Conservation (phyloP, 208 protist species). For the Trypanosoma lewisi region DNA sequence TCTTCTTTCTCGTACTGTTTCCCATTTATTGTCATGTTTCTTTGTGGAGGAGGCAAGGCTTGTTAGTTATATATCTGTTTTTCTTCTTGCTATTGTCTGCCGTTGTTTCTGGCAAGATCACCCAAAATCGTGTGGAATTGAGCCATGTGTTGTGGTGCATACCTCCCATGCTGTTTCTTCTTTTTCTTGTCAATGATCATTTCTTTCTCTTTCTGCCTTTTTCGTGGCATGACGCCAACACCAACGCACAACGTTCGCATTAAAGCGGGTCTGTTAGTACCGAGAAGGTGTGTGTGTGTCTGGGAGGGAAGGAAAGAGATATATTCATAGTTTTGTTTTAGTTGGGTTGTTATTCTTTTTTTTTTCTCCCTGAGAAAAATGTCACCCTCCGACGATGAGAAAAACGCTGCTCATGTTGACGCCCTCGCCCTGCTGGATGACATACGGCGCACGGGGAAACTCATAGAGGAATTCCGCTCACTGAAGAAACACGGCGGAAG, state of each 20-base stretch:
- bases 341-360: conserved; percentile 15
- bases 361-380: conserved; percentile 11
- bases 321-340: conserved; percentile 3
- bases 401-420: conserved; percentile 7
- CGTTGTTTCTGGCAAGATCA: neutral
- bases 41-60: too few relatives aligned
- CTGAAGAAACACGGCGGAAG: conserved; percentile 44
- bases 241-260: too few relatives aligned
- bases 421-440: conserved; percentile 36
- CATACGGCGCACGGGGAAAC: conserved; percentile 36
- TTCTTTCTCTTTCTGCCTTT: neutral
- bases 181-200: neutral
- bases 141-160: too few relatives aligned
- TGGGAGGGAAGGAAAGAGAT: too few relatives aligned
- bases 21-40: neutral
- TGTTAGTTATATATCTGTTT: neutral
- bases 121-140: too few relatives aligned
- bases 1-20: conserved; percentile 1
- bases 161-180: neutral
- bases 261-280: too few relatives aligned
- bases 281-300: too few relatives aligned
- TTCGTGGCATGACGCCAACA: too few relatives aligned
- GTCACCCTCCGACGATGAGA: neutral
- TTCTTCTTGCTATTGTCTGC: neutral
- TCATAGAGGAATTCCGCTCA: conserved; percentile 34